Evolutionary conservation across 352 stramenopile species (phyloP), one percentile per base, ranked within the genome.

Genomic region (Phytophthora sansomeana): DNA sequence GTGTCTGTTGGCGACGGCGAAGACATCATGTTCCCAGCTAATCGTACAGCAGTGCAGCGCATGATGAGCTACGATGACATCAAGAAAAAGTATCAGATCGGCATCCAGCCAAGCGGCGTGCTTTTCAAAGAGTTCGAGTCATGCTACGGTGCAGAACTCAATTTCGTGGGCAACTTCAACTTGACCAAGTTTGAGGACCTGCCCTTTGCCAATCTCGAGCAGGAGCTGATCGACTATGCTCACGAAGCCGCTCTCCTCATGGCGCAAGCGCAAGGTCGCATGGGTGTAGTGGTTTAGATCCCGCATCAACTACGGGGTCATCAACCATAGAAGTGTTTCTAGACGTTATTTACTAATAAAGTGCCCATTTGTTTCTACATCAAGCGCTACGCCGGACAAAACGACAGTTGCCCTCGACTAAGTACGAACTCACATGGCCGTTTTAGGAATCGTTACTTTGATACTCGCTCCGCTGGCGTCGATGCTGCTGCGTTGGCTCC

Each of bases 91-190:
- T 87, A 87, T 42, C 63, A 60, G 28, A 69, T 87, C 52, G 74
- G 73, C 24, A 81, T 83, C 52, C 74, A 83, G 57, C 33, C 58
- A 8, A 83, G 73, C 21, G 70, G 70, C 8, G 50, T 63, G 39
- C 67, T 85, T 17, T 84, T 85, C 43, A 75, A 76, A 35, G 76
- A 85, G 44, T 84, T 87, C 46, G 69, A 80, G 54, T 74, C 73
- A 36, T 87, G 78, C 62, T 85, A 85, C 54, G 76, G 77, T 33
- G 79, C 77, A 42, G 70, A 84, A 35, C n/a, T 58, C 5, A 62
- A 67, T n/a, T 56, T 67, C 19, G 63, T 73, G 16, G 48, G 24
- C 47, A 75, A 80, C 49, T 87, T 75, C 49, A 83, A 85, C 58
- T 44, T 85, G 43, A 81, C 75, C 41, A 55, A 56, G 29, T 80